Evolutionary conservation across 768 basidiomycete genomes (phyloP).

Genomic region (Dacryopinax primogenitus): DNA sequence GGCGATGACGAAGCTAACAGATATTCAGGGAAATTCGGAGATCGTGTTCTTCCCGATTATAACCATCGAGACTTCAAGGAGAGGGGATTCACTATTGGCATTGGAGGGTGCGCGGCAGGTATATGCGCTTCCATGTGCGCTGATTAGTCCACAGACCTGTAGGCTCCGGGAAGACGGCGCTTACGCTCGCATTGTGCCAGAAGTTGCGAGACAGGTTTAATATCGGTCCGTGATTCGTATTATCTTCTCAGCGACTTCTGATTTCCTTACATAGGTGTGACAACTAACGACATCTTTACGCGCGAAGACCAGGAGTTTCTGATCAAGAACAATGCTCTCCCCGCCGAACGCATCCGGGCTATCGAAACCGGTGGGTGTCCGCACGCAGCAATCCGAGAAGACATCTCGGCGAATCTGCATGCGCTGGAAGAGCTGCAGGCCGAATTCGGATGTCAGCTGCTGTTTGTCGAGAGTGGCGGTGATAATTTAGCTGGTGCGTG

Average conservation of each 20-base stretch:
- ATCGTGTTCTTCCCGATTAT: slow-evolving; percentile 87
- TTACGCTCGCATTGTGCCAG: slow-evolving; percentile 81
- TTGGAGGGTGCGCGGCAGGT: slow-evolving; percentile 62
- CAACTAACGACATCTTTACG: slow-evolving; percentile 99
- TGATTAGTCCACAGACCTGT: slow-evolving; percentile 55
- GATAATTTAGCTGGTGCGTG: slow-evolving; percentile 68
- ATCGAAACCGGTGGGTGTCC: slow-evolving; percentile 98
- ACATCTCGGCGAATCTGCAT: slow-evolving; percentile 93
- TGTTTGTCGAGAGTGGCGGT: slow-evolving; percentile 92
- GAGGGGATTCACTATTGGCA: slow-evolving; percentile 93
- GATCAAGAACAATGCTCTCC: slow-evolving; percentile 81
- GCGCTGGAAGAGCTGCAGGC: slow-evolving; percentile 90
- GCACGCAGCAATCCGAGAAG: slow-evolving; percentile 95
- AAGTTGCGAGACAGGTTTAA: slow-evolving; percentile 71
- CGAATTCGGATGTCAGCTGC: slow-evolving; percentile 74
- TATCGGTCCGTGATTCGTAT: slow-evolving; percentile 45
- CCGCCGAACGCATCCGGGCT: slow-evolving; percentile 72
- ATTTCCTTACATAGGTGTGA: slow-evolving; percentile 47
- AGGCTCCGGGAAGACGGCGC: slow-evolving; percentile 94
- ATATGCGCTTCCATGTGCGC: neutral
- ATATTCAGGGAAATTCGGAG: slow-evolving; percentile 67
- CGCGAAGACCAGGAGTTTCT: slow-evolving; percentile 96
- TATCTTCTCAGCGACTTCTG: neutral
- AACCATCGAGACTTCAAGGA: slow-evolving; percentile 72
- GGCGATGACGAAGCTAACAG: neutral